Evolutionary conservation across 768 basidiomycete species (phyloP), one percentile per base, ranked within the genome.

Genomic region (Ramaria rubella): DNA sequence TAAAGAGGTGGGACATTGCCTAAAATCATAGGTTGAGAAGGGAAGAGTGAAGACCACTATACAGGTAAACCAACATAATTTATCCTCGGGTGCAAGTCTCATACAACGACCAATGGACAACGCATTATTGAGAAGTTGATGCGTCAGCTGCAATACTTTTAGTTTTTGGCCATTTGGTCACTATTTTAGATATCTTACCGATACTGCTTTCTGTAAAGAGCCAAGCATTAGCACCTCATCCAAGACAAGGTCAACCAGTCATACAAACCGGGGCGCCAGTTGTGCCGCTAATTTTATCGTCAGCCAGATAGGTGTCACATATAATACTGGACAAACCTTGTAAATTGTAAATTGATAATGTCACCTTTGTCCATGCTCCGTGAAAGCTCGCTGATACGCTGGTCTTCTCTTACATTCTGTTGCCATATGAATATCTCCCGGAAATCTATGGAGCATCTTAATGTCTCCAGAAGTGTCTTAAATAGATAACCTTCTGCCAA

Each of bases 1-100:
- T 91, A 93, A 1, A 91, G 69, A 0, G 90, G 90, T 2, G 90
- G 90, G 1, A 83, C 83, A 60, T 92, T 91, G 75, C 87, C 87
- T 90, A 46, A 19, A 43, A 24, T n/a, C 52, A 40, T 59, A 38
- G 14, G 49, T 5, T 38, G 19, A 40, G 43, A 30, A 24, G 4
- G 30, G 46, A 38, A 38, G 2, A 3, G 36, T 8, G 12, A 14
- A 38, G n/a, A 38, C n/a, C 40, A n/a, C 40, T n/a, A 42, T 7
- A 42, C n/a, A n/a, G n/a, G 3, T 19, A 38, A 48, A 69, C 81
- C 27, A 60, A 88, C 90, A 90, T 4, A 91, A 69, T 23, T 87
- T 68, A 60, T 93, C 90, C 8, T 77, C 65, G 24, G 80, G 71
- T 0, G 82, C 78, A 42, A 93, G 71, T 52, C 70, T 69, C 90